Base-by-base conservation (phyloP, 352 stramenopile species). In the Phytophthora chlamydospora region DNA sequence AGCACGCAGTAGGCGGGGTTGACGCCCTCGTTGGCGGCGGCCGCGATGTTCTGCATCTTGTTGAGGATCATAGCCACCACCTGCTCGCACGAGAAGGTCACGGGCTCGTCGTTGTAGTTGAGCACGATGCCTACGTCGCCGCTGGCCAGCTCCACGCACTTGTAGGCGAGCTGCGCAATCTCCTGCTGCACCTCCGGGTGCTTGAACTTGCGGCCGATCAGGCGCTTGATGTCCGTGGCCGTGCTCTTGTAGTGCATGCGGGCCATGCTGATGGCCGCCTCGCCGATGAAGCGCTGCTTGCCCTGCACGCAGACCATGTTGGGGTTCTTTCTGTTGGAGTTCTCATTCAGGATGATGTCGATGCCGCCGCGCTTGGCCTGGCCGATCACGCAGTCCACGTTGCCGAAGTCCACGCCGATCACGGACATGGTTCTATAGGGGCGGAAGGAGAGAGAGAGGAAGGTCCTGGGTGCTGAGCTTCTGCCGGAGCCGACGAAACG, bases 311-410 rank as follows among this genome's bases (percentile, higher is more conserved):
- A 95, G 38, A 95, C 88, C 68, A 95, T 83, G 70, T 90, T 94
- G 43, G 97, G 95, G 77, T 99, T 99, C 73, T 98, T 97, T 73
- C 98, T 87, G 78, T 99, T 98, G 46, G 95, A 99, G 76, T 97
- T 98, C 69, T 99, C 97, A 89, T 99, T 99, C 32, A 99, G 83
- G 85, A 99, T 98, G 47, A 99, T 98, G 82, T 99, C 97, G 54
- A 99, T 97, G 68, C 97, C 97, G 69, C 97, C 97, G 65, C 96
- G 88, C 66, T 98, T 98, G 53, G 96, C 96, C 68, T 98, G 93
- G 45, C 92, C 96, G 57, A 99, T 98, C 36, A 98, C 89, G 75
- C 92, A 97, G 73, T 98, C 95, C 56, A 97, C 85, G 74, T 97
- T 97, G 58, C 97, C 97, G 70, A 99, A 98, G 81, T 99, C 97